These are phyloP conservation scores for Aspergillus eucalypticola DNA, from an alignment of 2,329 filamentous ascomycete species.

Conservation along the genomic window DNA sequence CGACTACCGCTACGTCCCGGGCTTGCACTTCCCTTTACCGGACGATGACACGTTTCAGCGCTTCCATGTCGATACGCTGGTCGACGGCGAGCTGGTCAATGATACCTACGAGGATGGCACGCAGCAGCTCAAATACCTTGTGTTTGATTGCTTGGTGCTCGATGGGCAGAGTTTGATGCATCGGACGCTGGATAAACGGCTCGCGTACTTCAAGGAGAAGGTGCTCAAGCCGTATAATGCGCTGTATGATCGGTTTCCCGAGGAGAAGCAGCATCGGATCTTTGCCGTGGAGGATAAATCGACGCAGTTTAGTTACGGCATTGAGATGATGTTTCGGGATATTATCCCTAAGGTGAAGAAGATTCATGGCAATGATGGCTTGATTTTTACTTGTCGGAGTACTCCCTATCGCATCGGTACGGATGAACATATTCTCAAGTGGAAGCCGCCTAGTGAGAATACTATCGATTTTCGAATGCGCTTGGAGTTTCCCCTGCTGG, in stretches of 20 bases:
- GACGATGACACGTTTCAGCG: constrained; percentile 58
- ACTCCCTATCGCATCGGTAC: constrained; percentile 87
- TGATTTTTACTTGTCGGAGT: constrained; percentile 94
- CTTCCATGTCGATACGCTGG: constrained; percentile 77
- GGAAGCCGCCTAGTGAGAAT: constrained; percentile 95
- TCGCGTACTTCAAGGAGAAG: constrained; percentile 80
- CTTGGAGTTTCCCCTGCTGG: constrained; percentile 71
- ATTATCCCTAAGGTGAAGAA: constrained; percentile 74
- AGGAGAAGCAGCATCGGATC: constrained; percentile 68
- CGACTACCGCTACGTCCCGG: constrained; percentile 84
- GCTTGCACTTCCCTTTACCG: constrained; percentile 77
- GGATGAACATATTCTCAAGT: constrained; percentile 91
- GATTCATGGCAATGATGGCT: constrained; percentile 86
- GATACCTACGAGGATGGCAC: constrained; percentile 71
- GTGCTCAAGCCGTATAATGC: constrained; percentile 77
- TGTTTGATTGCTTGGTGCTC: constrained; percentile 88
- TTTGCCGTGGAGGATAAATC: constrained; percentile 86
- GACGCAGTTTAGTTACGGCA: constrained; percentile 84
- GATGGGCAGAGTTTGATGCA: constrained; percentile 75
- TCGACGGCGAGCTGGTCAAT: constrained; percentile 91
- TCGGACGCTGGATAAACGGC: constrained; percentile 79
- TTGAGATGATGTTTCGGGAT: constrained; percentile 88
- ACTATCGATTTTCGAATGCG: constrained; percentile 87
- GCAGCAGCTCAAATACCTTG: constrained; percentile 75
- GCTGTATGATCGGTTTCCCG: constrained; percentile 70